Evolutionary conservation across 257 asterid species (phyloP).

Genomic region (Penstemon newberryi): DNA sequence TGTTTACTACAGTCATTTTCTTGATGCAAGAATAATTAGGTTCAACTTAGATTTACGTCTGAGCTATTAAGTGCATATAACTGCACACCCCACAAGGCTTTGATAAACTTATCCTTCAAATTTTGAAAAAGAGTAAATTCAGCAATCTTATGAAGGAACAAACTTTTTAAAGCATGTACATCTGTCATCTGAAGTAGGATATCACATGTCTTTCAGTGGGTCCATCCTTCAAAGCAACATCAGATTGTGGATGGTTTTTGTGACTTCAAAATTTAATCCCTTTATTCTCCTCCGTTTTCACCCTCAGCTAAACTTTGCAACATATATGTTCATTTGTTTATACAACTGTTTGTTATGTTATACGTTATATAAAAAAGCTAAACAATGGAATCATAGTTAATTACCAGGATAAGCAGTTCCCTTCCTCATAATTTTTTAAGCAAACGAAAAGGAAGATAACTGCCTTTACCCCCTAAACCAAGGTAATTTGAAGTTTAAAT

Average conservation of each 20-base stretch:
- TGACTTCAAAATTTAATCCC: background rate
- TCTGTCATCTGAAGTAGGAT: background rate
- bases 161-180: background rate
- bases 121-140: background rate
- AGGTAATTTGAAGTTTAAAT: background rate
- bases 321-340: background rate
- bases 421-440: background rate
- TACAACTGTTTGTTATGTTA: background rate
- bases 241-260: constrained; percentile 5
- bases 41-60: background rate
- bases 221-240: background rate
- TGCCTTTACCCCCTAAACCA: background rate
- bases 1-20: background rate
- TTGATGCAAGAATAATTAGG: background rate
- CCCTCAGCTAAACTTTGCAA: background rate
- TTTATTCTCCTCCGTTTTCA: background rate
- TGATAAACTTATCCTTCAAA: background rate
- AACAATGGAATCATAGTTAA: background rate
- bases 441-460: background rate
- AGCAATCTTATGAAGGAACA: background rate
- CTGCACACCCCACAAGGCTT: no score
- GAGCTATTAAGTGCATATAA: background rate
- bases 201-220: background rate
- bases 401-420: background rate
- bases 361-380: no score